Percentiles rank a stretch among this genome's conserved stretches.
phyloP scores from a whole-genome alignment of 2,329 filamentous ascomycete species.

The Cercospora nicotianae region DNA sequence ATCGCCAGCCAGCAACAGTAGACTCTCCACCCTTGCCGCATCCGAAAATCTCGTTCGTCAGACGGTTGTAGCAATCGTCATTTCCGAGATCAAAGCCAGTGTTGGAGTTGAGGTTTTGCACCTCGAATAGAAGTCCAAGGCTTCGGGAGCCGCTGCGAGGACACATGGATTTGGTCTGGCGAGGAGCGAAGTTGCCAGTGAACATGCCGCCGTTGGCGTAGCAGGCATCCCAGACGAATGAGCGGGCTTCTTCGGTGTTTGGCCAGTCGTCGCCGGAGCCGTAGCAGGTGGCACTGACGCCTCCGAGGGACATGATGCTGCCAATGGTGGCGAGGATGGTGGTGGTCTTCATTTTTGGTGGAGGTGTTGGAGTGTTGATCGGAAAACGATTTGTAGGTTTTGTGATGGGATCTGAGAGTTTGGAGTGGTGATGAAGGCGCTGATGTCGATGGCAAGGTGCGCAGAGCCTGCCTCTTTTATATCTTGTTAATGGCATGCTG shows the following conservation, averaged over 20 bases:
- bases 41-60: conserved; percentile 20
- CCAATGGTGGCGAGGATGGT: neutral
- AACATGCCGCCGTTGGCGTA: conserved; percentile 20
- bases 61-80: conserved; percentile 22
- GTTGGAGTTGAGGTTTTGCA: conserved; percentile 21
- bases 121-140: conserved; percentile 17
- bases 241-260: conserved; percentile 12
- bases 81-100: conserved; percentile 19
- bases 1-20: neutral
- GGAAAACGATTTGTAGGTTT: neutral
- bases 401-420: neutral
- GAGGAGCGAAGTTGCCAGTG: conserved; percentile 20
- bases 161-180: conserved; percentile 24
- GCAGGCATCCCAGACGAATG: conserved; percentile 20
- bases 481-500: neutral
- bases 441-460: neutral
- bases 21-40: neutral
- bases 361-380: neutral
- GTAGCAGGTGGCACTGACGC: conserved; percentile 15
- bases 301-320: neutral
- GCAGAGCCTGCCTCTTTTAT: neutral
- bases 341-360: conserved; percentile 1
- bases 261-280: conserved; percentile 15
- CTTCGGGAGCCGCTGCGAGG: conserved; percentile 6
- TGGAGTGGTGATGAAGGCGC: neutral